Evolutionary conservation across 2,329 filamentous ascomycete species (phyloP).

Genomic region (Calonectria pteridis): DNA sequence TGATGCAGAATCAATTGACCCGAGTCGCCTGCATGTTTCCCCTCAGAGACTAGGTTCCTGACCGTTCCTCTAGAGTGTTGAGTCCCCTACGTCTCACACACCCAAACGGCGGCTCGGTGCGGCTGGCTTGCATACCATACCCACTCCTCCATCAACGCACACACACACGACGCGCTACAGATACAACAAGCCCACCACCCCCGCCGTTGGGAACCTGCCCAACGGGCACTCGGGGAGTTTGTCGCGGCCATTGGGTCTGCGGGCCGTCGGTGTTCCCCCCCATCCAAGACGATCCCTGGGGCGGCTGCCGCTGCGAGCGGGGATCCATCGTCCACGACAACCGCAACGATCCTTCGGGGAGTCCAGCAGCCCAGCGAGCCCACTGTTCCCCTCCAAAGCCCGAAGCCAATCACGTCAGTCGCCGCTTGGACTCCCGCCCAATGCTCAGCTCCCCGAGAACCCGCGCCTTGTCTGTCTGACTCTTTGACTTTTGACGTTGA

Average conservation of each 20-base stretch:
- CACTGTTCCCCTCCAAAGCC: neutral
- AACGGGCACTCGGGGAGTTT: slow-evolving; percentile 4
- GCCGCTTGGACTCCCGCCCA: neutral
- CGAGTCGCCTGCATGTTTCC: neutral
- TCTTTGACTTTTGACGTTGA: neutral
- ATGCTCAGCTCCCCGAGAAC: neutral
- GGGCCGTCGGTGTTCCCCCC: slow-evolving; percentile 24
- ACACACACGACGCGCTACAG: neutral
- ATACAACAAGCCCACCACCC: neutral
- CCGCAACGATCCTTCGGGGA: neutral
- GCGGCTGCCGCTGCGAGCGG: neutral
- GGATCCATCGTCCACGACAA: neutral
- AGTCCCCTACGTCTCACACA: too few relatives aligned
- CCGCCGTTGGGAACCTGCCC: neutral
- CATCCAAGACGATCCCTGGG: neutral
- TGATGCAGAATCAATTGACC: neutral
- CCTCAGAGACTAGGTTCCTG: neutral
- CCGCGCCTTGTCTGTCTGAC: neutral
- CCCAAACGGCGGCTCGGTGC: slow-evolving; percentile 12
- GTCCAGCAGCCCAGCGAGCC: neutral
- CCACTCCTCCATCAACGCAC: too few relatives aligned
- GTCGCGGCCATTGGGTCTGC: neutral
- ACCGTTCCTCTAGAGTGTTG: neutral
- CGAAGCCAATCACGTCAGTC: neutral
- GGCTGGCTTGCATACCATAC: slow-evolving; percentile 16